These are phyloP conservation scores for Capsaspora owczarzaki DNA, from an alignment of 78 protist species.

Conservation along the genomic window DNA sequence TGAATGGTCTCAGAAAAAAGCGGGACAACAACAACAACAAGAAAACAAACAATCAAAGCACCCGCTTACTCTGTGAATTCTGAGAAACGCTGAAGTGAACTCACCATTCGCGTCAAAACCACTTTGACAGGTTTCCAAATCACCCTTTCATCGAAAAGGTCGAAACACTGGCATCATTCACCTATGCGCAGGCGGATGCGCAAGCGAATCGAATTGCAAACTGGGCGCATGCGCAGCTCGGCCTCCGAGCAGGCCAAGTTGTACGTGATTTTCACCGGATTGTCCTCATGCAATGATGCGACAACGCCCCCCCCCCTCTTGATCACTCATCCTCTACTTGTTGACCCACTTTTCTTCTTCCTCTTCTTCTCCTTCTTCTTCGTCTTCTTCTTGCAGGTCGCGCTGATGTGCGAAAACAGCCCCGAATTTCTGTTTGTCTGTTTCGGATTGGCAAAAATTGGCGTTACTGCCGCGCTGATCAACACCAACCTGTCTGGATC, in stretches of 20 bases:
- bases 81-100: background rate
- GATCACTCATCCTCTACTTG: background rate
- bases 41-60: too few relatives aligned
- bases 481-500: conserved; percentile 2
- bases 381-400: background rate
- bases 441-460: conserved; percentile 33
- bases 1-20: too few relatives aligned
- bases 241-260: background rate
- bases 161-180: background rate
- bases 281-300: background rate
- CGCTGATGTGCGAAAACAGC: conserved; percentile 2
- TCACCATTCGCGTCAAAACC: background rate
- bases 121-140: background rate
- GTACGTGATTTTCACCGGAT: background rate
- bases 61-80: background rate
- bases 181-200: background rate
- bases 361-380: background rate
- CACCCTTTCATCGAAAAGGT: background rate
- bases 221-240: background rate
- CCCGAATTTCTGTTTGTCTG: background rate
- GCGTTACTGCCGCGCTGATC: conserved; percentile 24
- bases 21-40: too few relatives aligned
- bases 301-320: background rate
- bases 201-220: background rate
- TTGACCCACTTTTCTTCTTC: background rate